Percentiles rank a stretch among this genome's conserved stretches.
phyloP scores from a whole-genome alignment of 2,329 filamentous ascomycete species.

The Chaetomium sp. region DNA sequence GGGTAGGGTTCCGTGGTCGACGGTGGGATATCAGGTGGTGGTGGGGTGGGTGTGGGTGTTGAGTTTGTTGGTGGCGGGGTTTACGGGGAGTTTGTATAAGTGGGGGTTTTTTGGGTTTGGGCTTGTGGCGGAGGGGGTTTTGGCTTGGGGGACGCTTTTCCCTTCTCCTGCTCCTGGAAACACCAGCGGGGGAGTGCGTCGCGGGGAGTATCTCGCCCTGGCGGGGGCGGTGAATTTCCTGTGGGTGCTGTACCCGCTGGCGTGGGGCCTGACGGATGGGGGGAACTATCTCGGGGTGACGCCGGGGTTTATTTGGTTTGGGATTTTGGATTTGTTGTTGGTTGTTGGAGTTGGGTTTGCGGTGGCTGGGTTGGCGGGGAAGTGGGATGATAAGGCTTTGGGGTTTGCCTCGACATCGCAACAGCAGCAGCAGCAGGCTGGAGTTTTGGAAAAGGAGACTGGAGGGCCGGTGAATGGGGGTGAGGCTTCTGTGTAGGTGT shows the following conservation, averaged over 20 bases:
- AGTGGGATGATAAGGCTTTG: slow-evolving; percentile 41
- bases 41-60: slow-evolving; percentile 47
- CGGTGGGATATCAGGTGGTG: slow-evolving; percentile 44
- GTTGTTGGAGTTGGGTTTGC: slow-evolving; percentile 38
- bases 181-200: background rate
- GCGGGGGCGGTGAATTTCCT: slow-evolving; percentile 44
- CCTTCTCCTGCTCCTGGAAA: too few relatives aligned
- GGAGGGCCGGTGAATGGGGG: too few relatives aligned
- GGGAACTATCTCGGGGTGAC: slow-evolving; percentile 45
- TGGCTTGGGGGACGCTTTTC: too few relatives aligned
- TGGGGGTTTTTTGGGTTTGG: slow-evolving; percentile 54
- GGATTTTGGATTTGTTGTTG: slow-evolving; percentile 46
- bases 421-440: too few relatives aligned
- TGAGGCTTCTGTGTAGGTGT: too few relatives aligned
- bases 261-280: slow-evolving; percentile 47
- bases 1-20: slow-evolving; percentile 50
- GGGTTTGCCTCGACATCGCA: slow-evolving; percentile 39
- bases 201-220: slow-evolving; percentile 40
- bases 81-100: slow-evolving; percentile 45
- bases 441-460: background rate
- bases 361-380: slow-evolving; percentile 38
- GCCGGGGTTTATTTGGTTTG: slow-evolving; percentile 44
- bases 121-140: slow-evolving; percentile 34
- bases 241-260: slow-evolving; percentile 50
- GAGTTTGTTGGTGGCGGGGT: slow-evolving; percentile 43